These are phyloP conservation scores for Oryza officinalis DNA, from an alignment of 176 grass and related monocot species.

Conservation along the genomic window DNA sequence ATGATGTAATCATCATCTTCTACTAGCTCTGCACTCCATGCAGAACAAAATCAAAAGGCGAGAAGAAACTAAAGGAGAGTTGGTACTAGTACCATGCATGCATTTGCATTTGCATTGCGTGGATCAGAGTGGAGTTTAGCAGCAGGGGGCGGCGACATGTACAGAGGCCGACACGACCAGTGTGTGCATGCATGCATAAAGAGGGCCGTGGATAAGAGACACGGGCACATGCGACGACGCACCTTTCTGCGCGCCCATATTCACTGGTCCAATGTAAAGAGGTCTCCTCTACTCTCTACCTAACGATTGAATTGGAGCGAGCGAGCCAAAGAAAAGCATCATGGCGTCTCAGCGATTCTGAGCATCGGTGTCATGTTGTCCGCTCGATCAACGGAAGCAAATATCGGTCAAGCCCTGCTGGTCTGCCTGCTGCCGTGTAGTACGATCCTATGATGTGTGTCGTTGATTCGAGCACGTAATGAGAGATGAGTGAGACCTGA, in stretches of 20 bases:
- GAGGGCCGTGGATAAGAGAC: constrained; percentile 3
- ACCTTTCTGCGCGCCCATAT: constrained; percentile 41
- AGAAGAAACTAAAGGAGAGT: not conserved
- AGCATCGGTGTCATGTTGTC: constrained; percentile 22
- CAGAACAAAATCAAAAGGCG: not conserved
- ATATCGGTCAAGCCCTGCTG: not conserved
- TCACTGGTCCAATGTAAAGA: not conserved
- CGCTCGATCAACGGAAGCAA: not conserved
- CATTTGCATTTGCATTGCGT: not conserved
- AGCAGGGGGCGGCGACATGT: not conserved
- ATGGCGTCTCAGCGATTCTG: constrained; percentile 20
- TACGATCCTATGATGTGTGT: not conserved
- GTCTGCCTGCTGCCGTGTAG: not conserved
- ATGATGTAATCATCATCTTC: not conserved
- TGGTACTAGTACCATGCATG: not conserved
- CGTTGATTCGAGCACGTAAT: not conserved
- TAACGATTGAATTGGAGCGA: not conserved
- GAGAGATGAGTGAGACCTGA: not conserved
- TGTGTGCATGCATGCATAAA: constrained; percentile 16
- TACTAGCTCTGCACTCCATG: not conserved
- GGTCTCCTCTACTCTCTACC: not conserved
- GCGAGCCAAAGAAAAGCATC: not conserved
- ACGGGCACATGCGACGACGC: constrained; percentile 35
- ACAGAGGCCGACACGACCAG: constrained; percentile 17
- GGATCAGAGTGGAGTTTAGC: not conserved